A percentile compares a stretch with the other conserved stretches of the same genome.
Evolutionary conservation across 345 rosid species (phyloP).

Genomic region (Sisymbrium irio): DNA sequence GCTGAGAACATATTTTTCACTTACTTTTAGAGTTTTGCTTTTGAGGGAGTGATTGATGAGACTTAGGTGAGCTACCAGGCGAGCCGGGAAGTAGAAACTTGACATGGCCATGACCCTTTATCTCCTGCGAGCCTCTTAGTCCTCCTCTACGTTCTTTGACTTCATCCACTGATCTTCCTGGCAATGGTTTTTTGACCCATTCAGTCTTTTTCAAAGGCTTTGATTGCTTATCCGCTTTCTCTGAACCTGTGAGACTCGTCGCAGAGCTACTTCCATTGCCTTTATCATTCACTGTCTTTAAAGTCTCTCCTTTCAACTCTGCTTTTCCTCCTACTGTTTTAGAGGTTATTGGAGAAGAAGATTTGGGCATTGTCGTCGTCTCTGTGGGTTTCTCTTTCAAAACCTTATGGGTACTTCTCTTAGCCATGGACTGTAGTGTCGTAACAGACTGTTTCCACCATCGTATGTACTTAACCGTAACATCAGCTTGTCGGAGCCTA

Average conservation of each 20-base stretch:
- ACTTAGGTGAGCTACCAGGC: neutral
- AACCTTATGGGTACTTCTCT: neutral
- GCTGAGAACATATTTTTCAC: neutral
- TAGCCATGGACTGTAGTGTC: conserved; percentile 14
- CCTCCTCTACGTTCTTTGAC: neutral
- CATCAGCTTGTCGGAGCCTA: conserved; percentile 11
- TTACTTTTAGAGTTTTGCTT: conserved; percentile 11
- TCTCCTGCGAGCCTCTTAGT: neutral
- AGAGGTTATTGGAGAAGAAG: neutral
- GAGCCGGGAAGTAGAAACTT: conserved; percentile 4
- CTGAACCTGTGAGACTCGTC: neutral
- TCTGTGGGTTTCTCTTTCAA: conserved; percentile 6
- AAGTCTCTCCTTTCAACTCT: neutral
- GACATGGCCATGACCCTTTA: conserved; percentile 3
- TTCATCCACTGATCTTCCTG: conserved; percentile 1
- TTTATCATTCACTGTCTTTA: neutral
- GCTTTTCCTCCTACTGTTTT: neutral
- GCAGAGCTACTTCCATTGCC: neutral
- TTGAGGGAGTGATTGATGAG: neutral
- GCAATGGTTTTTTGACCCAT: conserved; percentile 1
- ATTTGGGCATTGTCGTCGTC: neutral
- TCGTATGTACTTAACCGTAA: conserved; percentile 14
- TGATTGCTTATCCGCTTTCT: neutral
- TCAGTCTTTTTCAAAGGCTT: conserved; percentile 11
- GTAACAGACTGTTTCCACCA: conserved; percentile 30